These are phyloP conservation scores for Skeletonema grethae DNA, from an alignment of 108 stramenopile species.

Conservation along the genomic window DNA sequence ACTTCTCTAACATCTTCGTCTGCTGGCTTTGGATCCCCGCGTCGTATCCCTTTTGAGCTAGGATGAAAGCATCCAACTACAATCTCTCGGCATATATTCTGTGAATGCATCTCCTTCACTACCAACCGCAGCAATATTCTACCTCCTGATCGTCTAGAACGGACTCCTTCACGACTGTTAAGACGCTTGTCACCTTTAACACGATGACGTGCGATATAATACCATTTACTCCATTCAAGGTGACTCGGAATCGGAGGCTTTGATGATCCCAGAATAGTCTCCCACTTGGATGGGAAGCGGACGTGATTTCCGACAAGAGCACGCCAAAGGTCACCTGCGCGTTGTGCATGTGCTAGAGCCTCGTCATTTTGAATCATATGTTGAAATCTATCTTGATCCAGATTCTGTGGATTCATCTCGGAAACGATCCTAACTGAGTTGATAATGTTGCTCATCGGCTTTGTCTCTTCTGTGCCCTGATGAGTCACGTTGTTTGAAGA, in stretches of 20 bases:
- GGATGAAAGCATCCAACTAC: slow-evolving; percentile 82
- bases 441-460: not conserved
- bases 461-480: slow-evolving; percentile 6
- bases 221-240: slow-evolving; percentile 51
- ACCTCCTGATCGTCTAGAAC: slow-evolving; percentile 57
- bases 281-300: slow-evolving; percentile 74
- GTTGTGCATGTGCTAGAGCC: slow-evolving; percentile 61
- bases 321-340: slow-evolving; percentile 75
- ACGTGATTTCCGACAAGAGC: slow-evolving; percentile 79
- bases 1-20: slow-evolving; percentile 70
- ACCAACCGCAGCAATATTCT: slow-evolving; percentile 72
- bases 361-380: slow-evolving; percentile 19
- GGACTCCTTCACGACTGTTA: slow-evolving; percentile 51
- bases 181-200: slow-evolving; percentile 59
- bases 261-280: slow-evolving; percentile 50
- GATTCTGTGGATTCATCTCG: not conserved
- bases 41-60: slow-evolving; percentile 69
- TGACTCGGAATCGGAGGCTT: slow-evolving; percentile 41
- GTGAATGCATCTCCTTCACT: slow-evolving; percentile 56
- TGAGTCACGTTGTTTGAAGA: not conserved
- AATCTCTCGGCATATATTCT: slow-evolving; percentile 58
- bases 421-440: not conserved
- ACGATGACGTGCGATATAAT: slow-evolving; percentile 67
- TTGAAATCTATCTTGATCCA: slow-evolving; percentile 1
- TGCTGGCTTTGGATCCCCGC: slow-evolving; percentile 37